Percentiles rank a stretch among this genome's conserved stretches.
These are phyloP conservation scores for Porpolomopsis calyptriformis DNA, from an alignment of 768 basidiomycete genomes.

Conservation along the genomic window DNA sequence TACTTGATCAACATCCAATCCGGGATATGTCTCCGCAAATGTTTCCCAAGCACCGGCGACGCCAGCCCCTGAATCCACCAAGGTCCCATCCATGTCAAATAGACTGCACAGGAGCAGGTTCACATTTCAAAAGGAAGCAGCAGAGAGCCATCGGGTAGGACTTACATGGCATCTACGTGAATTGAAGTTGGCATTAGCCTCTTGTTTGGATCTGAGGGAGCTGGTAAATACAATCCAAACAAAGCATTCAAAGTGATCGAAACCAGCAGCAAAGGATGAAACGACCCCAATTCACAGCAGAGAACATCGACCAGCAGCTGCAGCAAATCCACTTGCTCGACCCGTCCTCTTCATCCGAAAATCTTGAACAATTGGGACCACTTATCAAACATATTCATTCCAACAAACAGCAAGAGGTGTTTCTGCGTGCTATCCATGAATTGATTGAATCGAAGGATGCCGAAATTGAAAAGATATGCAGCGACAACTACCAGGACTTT, in stretches of 20 bases:
- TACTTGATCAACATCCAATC: constrained; percentile 49
- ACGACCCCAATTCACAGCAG: constrained; percentile 66
- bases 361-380: constrained; percentile 90
- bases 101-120: constrained; percentile 29
- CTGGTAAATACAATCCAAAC: constrained; percentile 25
- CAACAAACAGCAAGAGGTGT: constrained; percentile 80
- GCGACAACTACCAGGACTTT: constrained; percentile 96
- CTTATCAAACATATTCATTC: constrained; percentile 90
- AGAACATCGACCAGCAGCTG: constrained; percentile 79
- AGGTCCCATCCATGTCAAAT: constrained; percentile 79
- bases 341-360: constrained; percentile 81
- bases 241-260: too few species aligned
- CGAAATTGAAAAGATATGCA: constrained; percentile 94
- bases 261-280: constrained; percentile 64
- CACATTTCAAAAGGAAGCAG: not conserved
- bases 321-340: constrained; percentile 87
- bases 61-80: constrained; percentile 74
- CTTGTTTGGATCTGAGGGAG: constrained; percentile 27
- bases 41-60: constrained; percentile 74
- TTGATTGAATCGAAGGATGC: constrained; percentile 90
- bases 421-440: constrained; percentile 73
- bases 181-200: constrained; percentile 2
- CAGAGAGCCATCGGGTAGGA: constrained; percentile 9
- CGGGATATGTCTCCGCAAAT: constrained; percentile 63
- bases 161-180: constrained; percentile 35